phyloP scores from a whole-genome alignment of 139 green algal species.

The Penium margaritaceum region DNA sequence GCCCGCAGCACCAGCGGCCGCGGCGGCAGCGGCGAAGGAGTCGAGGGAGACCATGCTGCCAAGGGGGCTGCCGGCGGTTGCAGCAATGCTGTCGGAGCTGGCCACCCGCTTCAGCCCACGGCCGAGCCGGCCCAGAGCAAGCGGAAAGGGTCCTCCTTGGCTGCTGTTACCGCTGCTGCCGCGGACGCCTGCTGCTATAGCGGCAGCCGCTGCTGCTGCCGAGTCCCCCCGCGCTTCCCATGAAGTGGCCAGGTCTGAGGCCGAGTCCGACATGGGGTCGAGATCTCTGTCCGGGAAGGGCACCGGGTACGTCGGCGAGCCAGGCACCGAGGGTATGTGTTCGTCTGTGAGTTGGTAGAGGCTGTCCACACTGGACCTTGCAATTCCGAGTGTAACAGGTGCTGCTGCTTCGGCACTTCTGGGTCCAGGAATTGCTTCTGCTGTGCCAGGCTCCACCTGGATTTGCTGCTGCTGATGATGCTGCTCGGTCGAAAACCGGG shows the following conservation, averaged over 20 bases:
- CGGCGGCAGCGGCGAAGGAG: not conserved
- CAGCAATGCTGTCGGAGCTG: conserved; percentile 14
- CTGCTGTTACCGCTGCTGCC: not conserved
- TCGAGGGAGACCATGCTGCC: not conserved
- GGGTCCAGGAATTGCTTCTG: no score
- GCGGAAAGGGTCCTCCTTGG: not conserved
- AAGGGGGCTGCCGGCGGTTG: conserved; percentile 3
- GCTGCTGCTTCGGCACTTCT: no score
- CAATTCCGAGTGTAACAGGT: no score
- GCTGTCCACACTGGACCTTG: no score
- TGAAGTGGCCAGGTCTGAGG: no score
- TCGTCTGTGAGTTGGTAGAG: no score
- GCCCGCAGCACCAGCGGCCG: no score
- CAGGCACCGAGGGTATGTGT: conserved; percentile 12
- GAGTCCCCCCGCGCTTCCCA: not conserved
- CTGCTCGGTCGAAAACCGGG: no score
- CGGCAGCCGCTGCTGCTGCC: no score
- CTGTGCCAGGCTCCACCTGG: no score
- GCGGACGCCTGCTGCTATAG: not conserved
- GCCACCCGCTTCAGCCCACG: not conserved
- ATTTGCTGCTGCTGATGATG: no score
- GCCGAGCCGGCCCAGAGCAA: not conserved
- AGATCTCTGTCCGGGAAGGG: no score
- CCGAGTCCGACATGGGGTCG: not conserved
- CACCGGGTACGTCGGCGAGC: conserved; percentile 11